Conservation (phyloP, 306 rosid species). For the Delonix regia region DNA sequence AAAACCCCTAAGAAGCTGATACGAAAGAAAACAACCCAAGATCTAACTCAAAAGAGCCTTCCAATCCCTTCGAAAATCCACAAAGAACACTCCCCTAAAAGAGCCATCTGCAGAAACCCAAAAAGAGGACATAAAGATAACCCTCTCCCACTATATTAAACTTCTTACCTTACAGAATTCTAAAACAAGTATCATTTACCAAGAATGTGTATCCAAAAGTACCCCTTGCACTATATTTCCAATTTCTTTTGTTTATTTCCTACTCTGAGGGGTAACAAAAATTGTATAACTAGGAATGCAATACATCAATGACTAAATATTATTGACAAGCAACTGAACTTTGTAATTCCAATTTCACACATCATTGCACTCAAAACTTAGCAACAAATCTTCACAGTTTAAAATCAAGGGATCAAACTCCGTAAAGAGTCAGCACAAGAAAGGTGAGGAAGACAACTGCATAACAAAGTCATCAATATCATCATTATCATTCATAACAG, state of each 20-base stretch:
- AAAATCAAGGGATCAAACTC: neutral
- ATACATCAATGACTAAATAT: neutral
- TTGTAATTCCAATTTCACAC: neutral
- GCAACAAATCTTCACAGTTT: neutral
- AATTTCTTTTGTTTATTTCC: neutral
- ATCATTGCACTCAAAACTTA: neutral
- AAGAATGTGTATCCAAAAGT: too few relatives aligned
- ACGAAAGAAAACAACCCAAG: too few relatives aligned
- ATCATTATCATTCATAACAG: conserved; percentile 14
- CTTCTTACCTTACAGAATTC: too few relatives aligned
- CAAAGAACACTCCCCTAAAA: too few relatives aligned
- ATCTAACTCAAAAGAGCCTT: too few relatives aligned
- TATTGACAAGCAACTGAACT: neutral
- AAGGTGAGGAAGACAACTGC: neutral
- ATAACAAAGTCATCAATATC: neutral
- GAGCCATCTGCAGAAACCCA: too few relatives aligned
- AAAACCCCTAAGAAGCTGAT: too few relatives aligned
- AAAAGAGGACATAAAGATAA: too few relatives aligned
- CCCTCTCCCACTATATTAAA: too few relatives aligned
- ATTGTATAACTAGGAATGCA: neutral
- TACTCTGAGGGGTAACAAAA: neutral
- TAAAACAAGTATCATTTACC: neutral
- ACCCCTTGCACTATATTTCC: neutral
- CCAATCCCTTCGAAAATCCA: too few relatives aligned
- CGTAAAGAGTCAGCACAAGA: neutral